Evolutionary conservation across 306 rosid genomes (phyloP), one percentile per base, ranked within the genome.

Genomic region (Alnus glutinosa): DNA sequence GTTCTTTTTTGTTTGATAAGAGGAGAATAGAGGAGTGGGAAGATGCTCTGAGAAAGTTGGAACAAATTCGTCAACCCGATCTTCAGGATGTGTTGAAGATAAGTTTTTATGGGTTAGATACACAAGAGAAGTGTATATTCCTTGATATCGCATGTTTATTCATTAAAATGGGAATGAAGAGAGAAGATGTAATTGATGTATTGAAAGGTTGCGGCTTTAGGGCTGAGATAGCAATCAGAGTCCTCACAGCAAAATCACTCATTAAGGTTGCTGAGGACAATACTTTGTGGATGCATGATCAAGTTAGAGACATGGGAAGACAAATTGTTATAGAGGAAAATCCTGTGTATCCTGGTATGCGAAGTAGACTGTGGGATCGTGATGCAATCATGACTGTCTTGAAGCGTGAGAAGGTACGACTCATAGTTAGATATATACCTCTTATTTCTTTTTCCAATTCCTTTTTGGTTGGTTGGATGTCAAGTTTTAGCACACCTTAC

Each of bases 231-330:
- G 87, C 73, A 39, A 48, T 88, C 58, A 50, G 78, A 0, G 81
- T 48, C 0, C 91, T 92, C 5, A 64, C 78, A 3, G 66, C 78
- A 47, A 92, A 82, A 76, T 87, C 91, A 42, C 87, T 92, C 55
- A 81, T 90, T 48, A 92, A 90, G 82, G 73, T 90, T 49, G 64
- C 66, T 16, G n/a, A 48, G 19, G 84, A 83, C 1, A 73, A 79
- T 14, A 76, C 72, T 1, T 23, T 92, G 76, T 84, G 88, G 89
- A 84, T 90, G 91, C 97, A 92, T 48, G 94, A 92, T 75, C 94
- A 90, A 64, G 68, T 92, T 68, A 88, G 90, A 78, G 93, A 90
- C 69, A 87, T 88, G 97, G 94, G 91, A 23, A 81, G 89, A 58
- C 92, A 92, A 63, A 92, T 92, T 69, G 91, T 88, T 51, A 49